Evolutionary conservation across 345 rosid species (phyloP), one percentile per base, ranked within the genome.

Genomic region (Salix dunnii): DNA sequence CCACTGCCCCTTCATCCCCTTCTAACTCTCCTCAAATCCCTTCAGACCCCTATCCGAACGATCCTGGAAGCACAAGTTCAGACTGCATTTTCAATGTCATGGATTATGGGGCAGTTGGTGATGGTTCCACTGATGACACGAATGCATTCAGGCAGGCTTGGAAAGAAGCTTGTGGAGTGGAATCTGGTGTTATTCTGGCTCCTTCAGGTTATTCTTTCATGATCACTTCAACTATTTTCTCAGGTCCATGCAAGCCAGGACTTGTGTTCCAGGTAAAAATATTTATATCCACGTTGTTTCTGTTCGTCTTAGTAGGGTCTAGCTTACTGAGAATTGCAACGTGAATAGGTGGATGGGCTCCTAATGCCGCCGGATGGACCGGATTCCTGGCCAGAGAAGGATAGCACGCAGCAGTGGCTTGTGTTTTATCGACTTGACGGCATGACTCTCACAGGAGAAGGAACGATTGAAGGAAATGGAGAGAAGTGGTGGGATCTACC

Each of bases 401-500:
- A 96, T 72, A 94, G 96, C 80, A 80, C 51, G 25, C 88, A 77
- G 46, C 99, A 96, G 71, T 96, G 99, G 99, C 91, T 96, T 1
- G 93, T 96, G 72, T 96, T 96, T 85, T 96, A 96, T 68, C 82
- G 87, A 68, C 91, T 96, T 3, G 78, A 91, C 14, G 76, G 83
- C 36, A 72, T 96, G 84, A 91, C 87, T 28, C 84, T 96, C 81
- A 81, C 91, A 0, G 99, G 98, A 8, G 82, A 78, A 63, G 98
- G 99, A 51, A 89, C 93, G 77, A 85, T 96, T 33, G 97, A 96
- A 88, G 99, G 99, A 61, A 96, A 96, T 69, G 99, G 98, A 65
- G 93, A 88, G 83, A 85, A 91, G 67, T 96, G 99, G 99, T 96
- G 99, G 99, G 97, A 96, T 48, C 88, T 96, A 62, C 99, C 99